Percentiles rank a stretch among this genome's conserved stretches.
Evolutionary conservation across 2,329 filamentous ascomycete species (phyloP).

Genomic region (Ophiostoma piceae): DNA sequence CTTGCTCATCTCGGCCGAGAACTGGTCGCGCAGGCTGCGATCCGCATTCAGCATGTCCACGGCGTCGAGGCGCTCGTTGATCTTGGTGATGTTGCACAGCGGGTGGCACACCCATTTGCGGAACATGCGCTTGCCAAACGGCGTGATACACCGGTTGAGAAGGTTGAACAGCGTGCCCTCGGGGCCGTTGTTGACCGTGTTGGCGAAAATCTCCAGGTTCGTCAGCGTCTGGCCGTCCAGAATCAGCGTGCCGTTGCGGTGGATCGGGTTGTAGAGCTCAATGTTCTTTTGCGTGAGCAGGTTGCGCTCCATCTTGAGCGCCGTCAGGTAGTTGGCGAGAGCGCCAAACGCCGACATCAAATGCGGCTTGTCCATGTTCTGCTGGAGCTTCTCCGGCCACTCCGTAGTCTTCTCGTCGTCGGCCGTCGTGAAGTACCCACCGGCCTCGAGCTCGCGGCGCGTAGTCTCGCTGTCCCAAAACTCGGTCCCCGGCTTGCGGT

Average conservation of each 20-base stretch:
- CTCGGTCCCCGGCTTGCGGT: constrained; percentile 77
- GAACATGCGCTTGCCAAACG: constrained; percentile 93
- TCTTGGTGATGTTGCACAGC: constrained; percentile 75
- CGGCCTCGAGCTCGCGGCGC: constrained; percentile 71
- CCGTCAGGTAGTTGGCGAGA: constrained; percentile 76
- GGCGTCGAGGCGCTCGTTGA: constrained; percentile 90
- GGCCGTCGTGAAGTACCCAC: constrained; percentile 68
- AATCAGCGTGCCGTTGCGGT: constrained; percentile 82
- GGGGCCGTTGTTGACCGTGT: constrained; percentile 76
- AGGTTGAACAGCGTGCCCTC: constrained; percentile 87
- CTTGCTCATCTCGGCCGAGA: constrained; percentile 80
- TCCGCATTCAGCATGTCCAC: constrained; percentile 84
- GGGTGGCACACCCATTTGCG: constrained; percentile 97
- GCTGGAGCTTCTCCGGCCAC: constrained; percentile 72
- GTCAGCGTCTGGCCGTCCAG: constrained; percentile 94
- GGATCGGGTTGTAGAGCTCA: constrained; percentile 83
- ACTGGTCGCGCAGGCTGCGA: constrained; percentile 72
- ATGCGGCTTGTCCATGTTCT: constrained; percentile 70
- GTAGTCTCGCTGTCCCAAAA: constrained; percentile 87
- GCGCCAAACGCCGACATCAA: constrained; percentile 90
- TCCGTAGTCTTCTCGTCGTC: constrained; percentile 47
- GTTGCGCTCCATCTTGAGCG: constrained; percentile 82
- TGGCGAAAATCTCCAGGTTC: constrained; percentile 95
- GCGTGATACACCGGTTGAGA: constrained; percentile 89
- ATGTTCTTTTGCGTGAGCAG: constrained; percentile 89